These are phyloP conservation scores for Venturia effusa DNA, from an alignment of 2,329 filamentous ascomycete genomes.

Conservation along the genomic window DNA sequence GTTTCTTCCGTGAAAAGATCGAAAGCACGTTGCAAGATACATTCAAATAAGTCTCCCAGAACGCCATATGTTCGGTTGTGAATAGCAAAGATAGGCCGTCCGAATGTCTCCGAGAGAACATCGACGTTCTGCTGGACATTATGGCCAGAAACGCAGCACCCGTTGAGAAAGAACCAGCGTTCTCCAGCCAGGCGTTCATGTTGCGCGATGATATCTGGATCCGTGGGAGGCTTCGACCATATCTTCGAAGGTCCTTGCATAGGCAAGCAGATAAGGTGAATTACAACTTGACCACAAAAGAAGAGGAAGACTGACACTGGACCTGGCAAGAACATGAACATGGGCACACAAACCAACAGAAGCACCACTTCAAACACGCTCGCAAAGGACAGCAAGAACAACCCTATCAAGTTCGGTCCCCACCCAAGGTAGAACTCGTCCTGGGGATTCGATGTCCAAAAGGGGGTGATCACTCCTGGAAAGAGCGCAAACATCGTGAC, in stretches of 20 bases:
- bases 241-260: slow-evolving; percentile 4
- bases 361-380: slow-evolving; percentile 2
- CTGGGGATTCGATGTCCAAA: neutral
- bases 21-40: slow-evolving; percentile 12
- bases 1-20: slow-evolving; percentile 9
- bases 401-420: neutral
- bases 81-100: slow-evolving; percentile 12
- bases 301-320: neutral
- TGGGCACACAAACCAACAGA: neutral
- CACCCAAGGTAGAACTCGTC: slow-evolving; percentile 7
- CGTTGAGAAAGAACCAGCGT: slow-evolving; percentile 10
- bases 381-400: slow-evolving; percentile 5
- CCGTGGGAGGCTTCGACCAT: slow-evolving; percentile 4
- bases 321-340: slow-evolving; percentile 6
- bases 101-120: slow-evolving; percentile 10
- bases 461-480: slow-evolving; percentile 4
- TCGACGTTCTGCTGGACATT: slow-evolving; percentile 10
- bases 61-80: slow-evolving; percentile 13
- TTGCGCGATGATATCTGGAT: neutral
- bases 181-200: neutral
- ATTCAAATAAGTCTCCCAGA: slow-evolving; percentile 12
- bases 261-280: slow-evolving; percentile 7
- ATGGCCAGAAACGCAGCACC: slow-evolving; percentile 7
- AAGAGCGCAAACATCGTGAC: slow-evolving; percentile 8
- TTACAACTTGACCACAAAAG: slow-evolving; percentile 1